Conservation (phyloP, 352 stramenopile species). For the Plasmopara muralis region DNA sequence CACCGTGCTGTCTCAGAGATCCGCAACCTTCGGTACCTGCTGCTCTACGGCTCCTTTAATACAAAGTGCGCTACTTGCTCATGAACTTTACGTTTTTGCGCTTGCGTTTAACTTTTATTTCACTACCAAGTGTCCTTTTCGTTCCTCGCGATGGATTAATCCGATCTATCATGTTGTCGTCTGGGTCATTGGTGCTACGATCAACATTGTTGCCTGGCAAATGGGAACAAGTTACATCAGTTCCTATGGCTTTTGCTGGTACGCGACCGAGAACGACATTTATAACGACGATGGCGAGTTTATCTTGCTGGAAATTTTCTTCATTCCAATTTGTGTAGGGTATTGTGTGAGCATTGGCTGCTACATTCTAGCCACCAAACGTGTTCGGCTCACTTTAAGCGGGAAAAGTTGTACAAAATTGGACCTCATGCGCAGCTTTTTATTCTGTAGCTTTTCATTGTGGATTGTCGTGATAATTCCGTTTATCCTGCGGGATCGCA, state of each 20-base stretch:
- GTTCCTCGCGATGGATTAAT: slow-evolving; percentile 58
- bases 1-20: slow-evolving; percentile 48
- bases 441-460: slow-evolving; percentile 65
- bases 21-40: slow-evolving; percentile 42
- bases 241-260: slow-evolving; percentile 84
- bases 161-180: slow-evolving; percentile 67
- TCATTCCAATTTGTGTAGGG: slow-evolving; percentile 43
- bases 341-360: slow-evolving; percentile 67
- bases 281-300: slow-evolving; percentile 40
- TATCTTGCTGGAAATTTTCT: slow-evolving; percentile 61
- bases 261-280: slow-evolving; percentile 26
- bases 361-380: slow-evolving; percentile 67
- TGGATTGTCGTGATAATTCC: slow-evolving; percentile 63
- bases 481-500: slow-evolving; percentile 57
- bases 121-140: slow-evolving; percentile 84
- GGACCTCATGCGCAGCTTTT: slow-evolving; percentile 70
- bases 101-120: slow-evolving; percentile 85
- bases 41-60: slow-evolving; percentile 56
- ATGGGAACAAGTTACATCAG: slow-evolving; percentile 43
- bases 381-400: slow-evolving; percentile 50
- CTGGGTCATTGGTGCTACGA: slow-evolving; percentile 42
- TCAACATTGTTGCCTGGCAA: slow-evolving; percentile 46
- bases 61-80: slow-evolving; percentile 64
- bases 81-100: slow-evolving; percentile 83
- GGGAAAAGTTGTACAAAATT: slow-evolving; percentile 58